Evolutionary conservation across 495 filamentous ascomycete species (phyloP).

Genomic region (Penicillium subrubescens): DNA sequence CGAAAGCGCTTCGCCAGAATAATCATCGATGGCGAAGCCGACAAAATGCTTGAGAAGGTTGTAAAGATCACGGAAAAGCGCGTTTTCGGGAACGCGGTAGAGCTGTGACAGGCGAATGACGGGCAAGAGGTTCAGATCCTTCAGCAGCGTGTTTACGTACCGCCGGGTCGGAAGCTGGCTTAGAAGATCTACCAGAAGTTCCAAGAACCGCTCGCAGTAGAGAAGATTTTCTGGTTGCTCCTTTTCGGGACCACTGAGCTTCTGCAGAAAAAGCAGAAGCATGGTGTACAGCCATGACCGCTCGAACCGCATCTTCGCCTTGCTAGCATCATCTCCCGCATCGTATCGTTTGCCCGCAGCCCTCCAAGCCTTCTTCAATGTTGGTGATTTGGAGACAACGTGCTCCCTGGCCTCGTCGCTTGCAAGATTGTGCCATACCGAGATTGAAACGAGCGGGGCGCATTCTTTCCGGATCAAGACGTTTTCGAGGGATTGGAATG

Average conservation of each 20-base stretch:
- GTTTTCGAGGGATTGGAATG: conserved; percentile 94
- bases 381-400: conserved; percentile 66
- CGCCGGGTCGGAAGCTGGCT: conserved; percentile 93
- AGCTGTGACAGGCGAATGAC: conserved; percentile 78
- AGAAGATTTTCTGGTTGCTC: conserved; percentile 62
- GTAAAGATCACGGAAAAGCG: conserved; percentile 79
- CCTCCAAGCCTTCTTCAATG: conserved; percentile 87
- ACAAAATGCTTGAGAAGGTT: conserved; percentile 80
- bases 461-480: conserved; percentile 90
- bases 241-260: conserved; percentile 61
- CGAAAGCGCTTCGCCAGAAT: conserved; percentile 75
- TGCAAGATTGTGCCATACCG: conserved; percentile 91
- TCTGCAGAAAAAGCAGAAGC: conserved; percentile 77
- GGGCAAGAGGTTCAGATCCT: conserved; percentile 85
- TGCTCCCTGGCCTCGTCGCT: conserved; percentile 67
- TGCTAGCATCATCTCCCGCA: conserved; percentile 74
- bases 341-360: conserved; percentile 85
- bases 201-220: conserved; percentile 92
- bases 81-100: conserved; percentile 72
- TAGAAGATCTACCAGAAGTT: conserved; percentile 86
- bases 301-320: conserved; percentile 85
- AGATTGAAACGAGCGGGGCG: conserved; percentile 90
- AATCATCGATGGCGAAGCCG: conserved; percentile 88
- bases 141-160: conserved; percentile 89
- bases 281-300: conserved; percentile 91